A percentile compares a stretch with the other conserved stretches of the same genome.
phyloP scores from a whole-genome alignment of 176 grass and related monocot genomes.

The Hordeum vulgare region DNA sequence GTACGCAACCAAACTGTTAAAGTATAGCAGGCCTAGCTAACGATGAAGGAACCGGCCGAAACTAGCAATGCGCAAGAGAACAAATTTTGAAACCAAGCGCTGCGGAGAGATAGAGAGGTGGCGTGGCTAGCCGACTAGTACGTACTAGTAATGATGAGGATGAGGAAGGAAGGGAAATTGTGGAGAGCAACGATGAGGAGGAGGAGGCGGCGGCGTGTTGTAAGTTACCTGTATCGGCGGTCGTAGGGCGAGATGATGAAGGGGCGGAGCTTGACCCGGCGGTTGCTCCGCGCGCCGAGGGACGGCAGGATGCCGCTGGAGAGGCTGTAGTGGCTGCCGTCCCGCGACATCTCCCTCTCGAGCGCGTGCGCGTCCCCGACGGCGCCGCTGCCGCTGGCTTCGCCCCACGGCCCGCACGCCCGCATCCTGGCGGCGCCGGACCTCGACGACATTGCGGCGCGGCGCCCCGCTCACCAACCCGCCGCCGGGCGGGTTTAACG shows the following conservation, averaged over 20 bases:
- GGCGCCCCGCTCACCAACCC: too few relatives aligned
- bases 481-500: background rate
- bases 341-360: constrained; percentile 57
- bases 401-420: constrained; percentile 36
- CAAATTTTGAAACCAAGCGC: background rate
- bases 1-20: background rate
- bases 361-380: constrained; percentile 6
- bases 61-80: background rate
- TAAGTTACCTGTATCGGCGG: constrained; percentile 55
- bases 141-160: too few relatives aligned
- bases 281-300: constrained; percentile 80
- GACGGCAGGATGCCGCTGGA: constrained; percentile 87
- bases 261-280: constrained; percentile 46
- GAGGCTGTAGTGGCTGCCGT: constrained; percentile 93
- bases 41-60: background rate
- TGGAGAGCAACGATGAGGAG: background rate
- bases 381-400: background rate
- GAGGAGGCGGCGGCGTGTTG: background rate
- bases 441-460: constrained; percentile 24
- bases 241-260: constrained; percentile 82
- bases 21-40: background rate
- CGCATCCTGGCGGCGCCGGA: constrained; percentile 18
- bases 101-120: background rate
- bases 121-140: background rate
- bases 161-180: background rate